Evolutionary conservation across 2,329 filamentous ascomycete genomes (phyloP), one percentile per base, ranked within the genome.

Genomic region (Trichoderma arundinaceum): DNA sequence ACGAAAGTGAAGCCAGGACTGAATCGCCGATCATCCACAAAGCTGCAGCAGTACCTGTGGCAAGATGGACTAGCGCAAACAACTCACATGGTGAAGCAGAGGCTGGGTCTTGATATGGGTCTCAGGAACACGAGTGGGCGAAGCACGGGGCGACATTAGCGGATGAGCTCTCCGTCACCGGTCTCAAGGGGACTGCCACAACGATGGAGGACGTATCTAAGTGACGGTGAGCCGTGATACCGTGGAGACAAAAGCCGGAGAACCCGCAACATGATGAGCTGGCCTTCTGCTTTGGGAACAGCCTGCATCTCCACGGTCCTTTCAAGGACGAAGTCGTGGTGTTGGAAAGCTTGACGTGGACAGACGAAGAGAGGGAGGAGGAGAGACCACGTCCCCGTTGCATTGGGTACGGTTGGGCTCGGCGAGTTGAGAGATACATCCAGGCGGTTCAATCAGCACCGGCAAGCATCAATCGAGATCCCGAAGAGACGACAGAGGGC

Each of bases 261-360:
- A 67, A 59, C 35, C 63, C 53, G 53, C 62, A 58, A 57, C 46
- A 51, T 35, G 66, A 67, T 76, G 74, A 75, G 73, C 61, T 76
- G 73, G 71, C 74, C 70, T 73, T 70, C 72, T 74, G 69, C 67
- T 74, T 76, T 68, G 67, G 74, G 74, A 73, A 73, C 71, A 68
- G 70, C 69, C 65, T 72, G 73, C 74, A 69, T 73, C 69, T 68
- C 66, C 64, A 61, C 57, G n/a, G 22, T 35, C 19, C 49, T 53
- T 58, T 52, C 28, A 33, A 44, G 51, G 13, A 43, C 61, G 61
- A 46, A 19, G 33, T 56, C 38, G 32, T 35, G 61, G 54, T 10
- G 32, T 51, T 17, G 35, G 54, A 52, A 38, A 44, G 52, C 44
- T 43, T 54, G 52, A 64, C 53, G 61, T 60, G 60, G 52, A 67